Evolutionary conservation across 2,329 filamentous ascomycete genomes (phyloP).

Genomic region (Colletotrichum limetticola): DNA sequence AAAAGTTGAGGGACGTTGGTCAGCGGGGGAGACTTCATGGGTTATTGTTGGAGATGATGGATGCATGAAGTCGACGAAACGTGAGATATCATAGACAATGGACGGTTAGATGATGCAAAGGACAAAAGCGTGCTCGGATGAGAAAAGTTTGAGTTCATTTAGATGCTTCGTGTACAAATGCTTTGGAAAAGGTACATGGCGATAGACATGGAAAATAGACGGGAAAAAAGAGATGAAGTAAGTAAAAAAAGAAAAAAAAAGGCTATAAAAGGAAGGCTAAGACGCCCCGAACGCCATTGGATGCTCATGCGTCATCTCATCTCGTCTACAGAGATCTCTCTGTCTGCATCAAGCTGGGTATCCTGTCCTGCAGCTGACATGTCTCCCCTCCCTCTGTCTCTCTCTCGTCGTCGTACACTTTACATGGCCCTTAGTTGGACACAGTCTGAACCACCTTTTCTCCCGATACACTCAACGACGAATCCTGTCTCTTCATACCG

Average conservation of each 20-base stretch:
- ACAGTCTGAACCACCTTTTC: conserved; percentile 49
- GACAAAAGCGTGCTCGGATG: background rate
- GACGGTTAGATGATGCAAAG: background rate
- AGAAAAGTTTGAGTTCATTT: background rate
- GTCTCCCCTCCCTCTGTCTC: background rate
- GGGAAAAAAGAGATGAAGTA: background rate
- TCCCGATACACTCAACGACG: conserved; percentile 38
- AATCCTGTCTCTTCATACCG: conserved; percentile 47
- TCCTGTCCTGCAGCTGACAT: conserved; percentile 4
- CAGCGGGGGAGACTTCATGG: conserved; percentile 30
- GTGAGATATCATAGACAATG: too few relatives aligned
- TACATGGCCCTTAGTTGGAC: conserved; percentile 67
- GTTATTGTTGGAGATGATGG: conserved; percentile 33
- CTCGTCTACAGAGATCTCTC: background rate
- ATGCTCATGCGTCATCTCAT: conserved; percentile 11
- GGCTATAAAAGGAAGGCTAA: conserved; percentile 4
- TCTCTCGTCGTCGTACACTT: background rate
- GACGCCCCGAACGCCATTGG: conserved; percentile 26
- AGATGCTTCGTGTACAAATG: conserved; percentile 20
- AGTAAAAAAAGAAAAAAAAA: background rate
- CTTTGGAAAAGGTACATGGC: background rate
- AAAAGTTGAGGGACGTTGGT: conserved; percentile 18
- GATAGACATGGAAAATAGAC: background rate
- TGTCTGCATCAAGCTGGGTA: background rate
- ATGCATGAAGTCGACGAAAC: background rate